Evolutionary conservation across 148 eudicot species (phyloP).

Genomic region (Chenopodium berlandieri): DNA sequence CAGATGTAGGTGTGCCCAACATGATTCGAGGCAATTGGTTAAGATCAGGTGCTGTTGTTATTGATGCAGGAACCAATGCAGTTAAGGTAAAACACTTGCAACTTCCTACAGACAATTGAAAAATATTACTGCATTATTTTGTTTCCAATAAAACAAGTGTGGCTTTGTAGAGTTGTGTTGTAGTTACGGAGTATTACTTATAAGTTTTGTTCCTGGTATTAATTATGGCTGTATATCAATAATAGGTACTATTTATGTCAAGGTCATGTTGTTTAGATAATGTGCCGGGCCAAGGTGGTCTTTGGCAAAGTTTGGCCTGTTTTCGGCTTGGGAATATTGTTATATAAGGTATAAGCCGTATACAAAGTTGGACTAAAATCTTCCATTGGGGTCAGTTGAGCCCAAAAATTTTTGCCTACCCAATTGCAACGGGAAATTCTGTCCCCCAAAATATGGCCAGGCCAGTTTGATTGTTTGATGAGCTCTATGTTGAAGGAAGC

Average conservation of each 20-base stretch:
- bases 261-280: background rate
- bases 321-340: background rate
- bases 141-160: background rate
- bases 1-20: slow-evolving; percentile 56
- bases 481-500: background rate
- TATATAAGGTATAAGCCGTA: background rate
- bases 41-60: slow-evolving; percentile 51
- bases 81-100: slow-evolving; percentile 38
- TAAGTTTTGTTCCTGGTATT: background rate
- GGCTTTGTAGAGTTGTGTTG: too few species aligned
- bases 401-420: background rate
- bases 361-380: background rate
- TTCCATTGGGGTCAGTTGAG: background rate
- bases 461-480: background rate
- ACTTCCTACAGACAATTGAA: background rate
- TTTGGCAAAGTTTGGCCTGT: background rate
- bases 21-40: slow-evolving; percentile 58
- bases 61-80: slow-evolving; percentile 50
- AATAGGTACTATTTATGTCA: background rate
- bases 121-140: background rate
- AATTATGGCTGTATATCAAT: background rate
- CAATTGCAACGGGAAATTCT: background rate
- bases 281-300: background rate
- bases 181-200: background rate
- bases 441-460: background rate